These are phyloP conservation scores for Moringa oleifera DNA, from an alignment of 345 rosid species.

Conservation along the genomic window DNA sequence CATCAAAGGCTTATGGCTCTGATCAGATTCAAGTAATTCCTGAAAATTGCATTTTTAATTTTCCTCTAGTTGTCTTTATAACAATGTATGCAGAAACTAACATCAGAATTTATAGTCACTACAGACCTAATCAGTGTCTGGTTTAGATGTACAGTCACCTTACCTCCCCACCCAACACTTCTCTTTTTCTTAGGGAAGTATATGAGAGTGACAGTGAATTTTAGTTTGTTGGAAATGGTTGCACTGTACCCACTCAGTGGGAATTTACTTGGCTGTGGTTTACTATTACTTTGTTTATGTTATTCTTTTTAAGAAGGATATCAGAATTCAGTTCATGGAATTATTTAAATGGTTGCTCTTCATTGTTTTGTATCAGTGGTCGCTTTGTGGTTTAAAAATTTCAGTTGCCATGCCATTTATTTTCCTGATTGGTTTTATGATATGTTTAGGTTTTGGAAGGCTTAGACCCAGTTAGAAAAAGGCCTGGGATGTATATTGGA, in stretches of 20 bases:
- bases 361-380: neutral
- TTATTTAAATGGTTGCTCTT: neutral
- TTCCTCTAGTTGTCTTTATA: too few species aligned
- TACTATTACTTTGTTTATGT: too few species aligned
- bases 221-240: neutral
- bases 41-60: neutral
- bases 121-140: neutral
- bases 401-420: constrained; percentile 1
- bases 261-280: neutral
- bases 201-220: neutral
- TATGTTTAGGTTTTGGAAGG: constrained; percentile 85
- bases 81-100: too few species aligned
- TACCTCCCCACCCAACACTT: neutral
- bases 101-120: too few species aligned
- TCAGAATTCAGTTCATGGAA: neutral
- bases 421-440: constrained; percentile 9
- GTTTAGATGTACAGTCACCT: neutral
- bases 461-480: constrained; percentile 90
- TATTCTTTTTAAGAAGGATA: neutral
- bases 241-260: neutral
- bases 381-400: neutral
- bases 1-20: constrained; percentile 65
- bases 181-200: neutral
- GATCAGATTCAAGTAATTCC: constrained; percentile 81
- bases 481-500: constrained; percentile 99